Evolutionary conservation across 192 early-diverging fungal species (phyloP).

Genomic region (Backusella australiensis): DNA sequence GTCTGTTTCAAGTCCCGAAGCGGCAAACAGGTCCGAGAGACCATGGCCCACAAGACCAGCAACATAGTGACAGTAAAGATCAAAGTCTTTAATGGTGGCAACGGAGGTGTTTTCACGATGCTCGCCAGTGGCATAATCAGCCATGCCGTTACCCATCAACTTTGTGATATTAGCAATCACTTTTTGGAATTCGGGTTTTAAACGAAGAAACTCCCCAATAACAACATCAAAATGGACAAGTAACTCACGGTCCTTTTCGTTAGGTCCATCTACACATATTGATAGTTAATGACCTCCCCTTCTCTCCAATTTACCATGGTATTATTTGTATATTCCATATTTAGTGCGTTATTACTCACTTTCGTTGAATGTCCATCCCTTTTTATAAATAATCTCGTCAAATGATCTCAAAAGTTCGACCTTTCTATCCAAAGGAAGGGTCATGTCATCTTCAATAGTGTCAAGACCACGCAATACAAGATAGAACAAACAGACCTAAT

Average conservation of each 20-base stretch:
- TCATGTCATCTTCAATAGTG: constrained; percentile 99
- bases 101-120: constrained; percentile 50
- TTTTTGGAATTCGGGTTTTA: constrained; percentile 75
- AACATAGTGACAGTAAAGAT: constrained; percentile 97
- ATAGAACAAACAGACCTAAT: constrained; percentile 92
- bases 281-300: neutral
- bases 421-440: constrained; percentile 76
- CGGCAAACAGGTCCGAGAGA: constrained; percentile 87
- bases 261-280: constrained; percentile 55
- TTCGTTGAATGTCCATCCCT: constrained; percentile 78
- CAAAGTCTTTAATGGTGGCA: constrained; percentile 83
- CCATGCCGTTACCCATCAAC: constrained; percentile 96
- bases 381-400: constrained; percentile 74
- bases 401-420: constrained; percentile 74
- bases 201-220: constrained; percentile 81
- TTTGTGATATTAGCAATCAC: constrained; percentile 91
- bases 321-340: constrained; percentile 11
- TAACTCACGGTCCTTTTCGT: constrained; percentile 93
- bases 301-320: neutral
- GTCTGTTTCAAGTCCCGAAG: constrained; percentile 75
- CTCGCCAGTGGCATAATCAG: constrained; percentile 68
- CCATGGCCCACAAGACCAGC: constrained; percentile 96
- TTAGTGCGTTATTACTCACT: constrained; percentile 47
- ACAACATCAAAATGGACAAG: constrained; percentile 89
- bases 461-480: constrained; percentile 93